Base-by-base conservation (phyloP, 2,329 filamentous ascomycete genomes). In the Paecilomyces formosus region DNA sequence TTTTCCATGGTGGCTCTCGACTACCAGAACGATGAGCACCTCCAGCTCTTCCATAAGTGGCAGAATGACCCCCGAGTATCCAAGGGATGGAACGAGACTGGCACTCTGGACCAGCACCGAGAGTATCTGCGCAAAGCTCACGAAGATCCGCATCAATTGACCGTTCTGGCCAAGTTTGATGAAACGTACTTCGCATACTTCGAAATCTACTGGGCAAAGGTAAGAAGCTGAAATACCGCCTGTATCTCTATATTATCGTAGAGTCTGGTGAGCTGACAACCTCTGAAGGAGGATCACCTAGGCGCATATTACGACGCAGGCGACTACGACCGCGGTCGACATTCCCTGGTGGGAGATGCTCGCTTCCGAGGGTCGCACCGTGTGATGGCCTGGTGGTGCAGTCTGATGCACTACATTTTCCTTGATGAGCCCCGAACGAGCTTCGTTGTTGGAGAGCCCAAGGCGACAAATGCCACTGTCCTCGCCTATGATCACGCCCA, bases 1-100 rank as follows among this genome's bases (percentile, higher is more conserved):
- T 92, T 92, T 71, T 89, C 86, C 60, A 88, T 92, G 78, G 79
- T 88, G n/a, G 85, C 84, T 11, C 80, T 93, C 1, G 86, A 92
- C 70, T 89, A 83, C 73, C 68, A 79, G 31, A 78, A 89, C 66
- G 68, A 77, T 1, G 79, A 83, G 65, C 88, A 93, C 72, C 74
- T 92, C 55, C 75, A 78, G 15, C 78, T 90, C 4, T 92, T 93
- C 78, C 86, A 92, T 73, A 80, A 80, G 58, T 93, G 89, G 89
- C 89, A 92, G 74, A 93, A 93, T 68, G 89, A 92, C 68, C 89
- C 89, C 56, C 87, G 89, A 55, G 89, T 93, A 31, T 88, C 88
- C 3, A 83, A 87, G 67, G 88, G 88, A 3, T 92, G 89, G 89
- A 89, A 90, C 68, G 85, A 90, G 76, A 89, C 87, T 1, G 89